A percentile compares a stretch with the other conserved stretches of the same genome.
phyloP scores from a whole-genome alignment of 441 rosid species.

The Aleurites moluccanus region DNA sequence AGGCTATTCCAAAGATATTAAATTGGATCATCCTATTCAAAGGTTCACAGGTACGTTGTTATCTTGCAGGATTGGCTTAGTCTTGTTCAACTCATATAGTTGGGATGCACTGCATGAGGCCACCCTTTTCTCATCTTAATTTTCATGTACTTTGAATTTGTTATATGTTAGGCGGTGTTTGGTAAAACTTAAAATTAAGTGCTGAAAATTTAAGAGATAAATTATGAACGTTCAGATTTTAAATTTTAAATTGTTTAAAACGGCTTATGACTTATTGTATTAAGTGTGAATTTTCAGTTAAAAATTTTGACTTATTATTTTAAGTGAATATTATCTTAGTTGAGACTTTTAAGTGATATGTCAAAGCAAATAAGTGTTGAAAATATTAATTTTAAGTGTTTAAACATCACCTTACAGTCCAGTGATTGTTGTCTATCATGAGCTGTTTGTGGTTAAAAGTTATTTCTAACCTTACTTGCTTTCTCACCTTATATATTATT shows the following conservation, averaged over 20 bases:
- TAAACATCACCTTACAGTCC: too few species aligned
- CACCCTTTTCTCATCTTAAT: neutral
- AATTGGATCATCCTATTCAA: conserved; percentile 74
- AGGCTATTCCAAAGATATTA: conserved; percentile 72
- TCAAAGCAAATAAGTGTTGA: too few species aligned
- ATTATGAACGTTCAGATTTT: too few species aligned
- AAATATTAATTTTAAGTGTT: too few species aligned
- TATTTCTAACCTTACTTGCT: neutral
- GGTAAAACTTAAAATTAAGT: too few species aligned
- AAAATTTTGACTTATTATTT: too few species aligned
- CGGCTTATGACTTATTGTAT: too few species aligned
- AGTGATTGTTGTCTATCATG: conserved; percentile 5
- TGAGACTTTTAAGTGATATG: too few species aligned
- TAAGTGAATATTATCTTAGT: too few species aligned
- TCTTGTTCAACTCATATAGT: conserved; percentile 3
- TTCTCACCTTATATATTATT: neutral
- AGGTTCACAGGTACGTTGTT: conserved; percentile 58
- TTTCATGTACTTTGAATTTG: conserved; percentile 5
- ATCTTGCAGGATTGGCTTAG: neutral
- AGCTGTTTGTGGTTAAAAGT: neutral
- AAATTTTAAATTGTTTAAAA: too few species aligned
- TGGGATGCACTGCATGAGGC: neutral
- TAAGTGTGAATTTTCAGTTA: too few species aligned
- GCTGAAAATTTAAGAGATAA: too few species aligned
- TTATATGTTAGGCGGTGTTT: neutral